These are phyloP conservation scores for Rhododendron molle DNA, from an alignment of 148 eudicot genomes.

Conservation along the genomic window DNA sequence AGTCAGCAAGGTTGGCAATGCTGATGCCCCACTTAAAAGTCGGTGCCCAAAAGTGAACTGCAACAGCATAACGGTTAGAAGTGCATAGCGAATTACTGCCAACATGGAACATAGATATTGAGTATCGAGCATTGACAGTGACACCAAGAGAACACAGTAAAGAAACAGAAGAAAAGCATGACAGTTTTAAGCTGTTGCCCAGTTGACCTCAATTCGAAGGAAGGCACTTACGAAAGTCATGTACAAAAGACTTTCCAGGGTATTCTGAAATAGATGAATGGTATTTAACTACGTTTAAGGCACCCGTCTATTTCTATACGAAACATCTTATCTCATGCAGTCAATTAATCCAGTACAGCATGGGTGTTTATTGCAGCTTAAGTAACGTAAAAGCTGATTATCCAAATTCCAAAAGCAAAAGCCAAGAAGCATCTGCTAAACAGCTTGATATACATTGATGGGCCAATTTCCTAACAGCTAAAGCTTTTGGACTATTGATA, in stretches of 20 bases:
- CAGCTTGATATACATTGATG: no score
- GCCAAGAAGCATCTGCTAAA: neutral
- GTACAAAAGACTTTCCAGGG: neutral
- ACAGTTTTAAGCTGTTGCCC: neutral
- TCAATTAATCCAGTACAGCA: neutral
- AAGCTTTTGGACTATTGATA: no score
- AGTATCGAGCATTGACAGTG: neutral
- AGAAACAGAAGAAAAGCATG: neutral
- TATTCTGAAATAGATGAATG: neutral
- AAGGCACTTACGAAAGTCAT: neutral
- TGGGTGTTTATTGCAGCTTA: neutral
- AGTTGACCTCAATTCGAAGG: neutral
- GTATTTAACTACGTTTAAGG: neutral
- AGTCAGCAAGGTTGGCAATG: constrained; percentile 91
- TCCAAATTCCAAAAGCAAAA: neutral
- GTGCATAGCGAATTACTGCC: neutral
- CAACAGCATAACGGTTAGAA: constrained; percentile 17
- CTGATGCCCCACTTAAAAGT: constrained; percentile 97
- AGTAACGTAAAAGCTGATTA: neutral
- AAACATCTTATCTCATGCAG: neutral
- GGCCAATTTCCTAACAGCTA: no score
- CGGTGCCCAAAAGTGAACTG: constrained; percentile 99
- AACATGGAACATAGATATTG: neutral
- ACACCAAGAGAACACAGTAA: neutral
- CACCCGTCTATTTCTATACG: neutral